phyloP scores from a whole-genome alignment of 169 alveolate species.

The Ichthyophthirius multifiliis region DNA sequence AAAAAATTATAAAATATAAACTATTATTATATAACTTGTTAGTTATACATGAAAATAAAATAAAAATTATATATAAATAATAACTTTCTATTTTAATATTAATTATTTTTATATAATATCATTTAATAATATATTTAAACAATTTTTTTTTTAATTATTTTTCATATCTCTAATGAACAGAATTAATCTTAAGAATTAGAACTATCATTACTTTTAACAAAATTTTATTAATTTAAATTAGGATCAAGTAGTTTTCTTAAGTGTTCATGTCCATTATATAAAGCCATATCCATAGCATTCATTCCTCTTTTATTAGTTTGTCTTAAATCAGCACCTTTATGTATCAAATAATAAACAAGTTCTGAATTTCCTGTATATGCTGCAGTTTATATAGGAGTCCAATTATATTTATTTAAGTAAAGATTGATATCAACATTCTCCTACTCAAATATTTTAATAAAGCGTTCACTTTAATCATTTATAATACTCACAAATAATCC shows the following conservation, averaged over 20 bases:
- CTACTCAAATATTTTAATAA: background rate
- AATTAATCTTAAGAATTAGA: background rate
- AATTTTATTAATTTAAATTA: too few species aligned
- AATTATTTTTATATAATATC: too few species aligned
- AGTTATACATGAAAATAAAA: too few species aligned
- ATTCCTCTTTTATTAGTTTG: background rate
- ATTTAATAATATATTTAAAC: too few species aligned
- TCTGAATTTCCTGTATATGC: background rate
- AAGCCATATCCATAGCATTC: constrained; percentile 10
- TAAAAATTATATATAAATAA: too few species aligned
- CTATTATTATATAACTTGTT: too few species aligned
- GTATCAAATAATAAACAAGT: background rate
- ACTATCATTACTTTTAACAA: background rate
- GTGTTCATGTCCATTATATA: background rate
- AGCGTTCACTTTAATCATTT: background rate
- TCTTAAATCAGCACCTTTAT: constrained; percentile 6
- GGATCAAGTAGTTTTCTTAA: background rate
- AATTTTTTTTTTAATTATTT: too few species aligned
- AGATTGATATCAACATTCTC: background rate
- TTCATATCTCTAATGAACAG: too few species aligned
- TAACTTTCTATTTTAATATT: too few species aligned
- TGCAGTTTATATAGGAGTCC: constrained; percentile 9
- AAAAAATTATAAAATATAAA: too few species aligned
- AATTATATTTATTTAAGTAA: background rate
- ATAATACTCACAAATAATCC: constrained; percentile 10